Percentiles rank a stretch among this genome's conserved stretches.
These are phyloP conservation scores for Thermothielavioides terrestris DNA, from an alignment of 495 filamentous ascomycete species.

Conservation along the genomic window DNA sequence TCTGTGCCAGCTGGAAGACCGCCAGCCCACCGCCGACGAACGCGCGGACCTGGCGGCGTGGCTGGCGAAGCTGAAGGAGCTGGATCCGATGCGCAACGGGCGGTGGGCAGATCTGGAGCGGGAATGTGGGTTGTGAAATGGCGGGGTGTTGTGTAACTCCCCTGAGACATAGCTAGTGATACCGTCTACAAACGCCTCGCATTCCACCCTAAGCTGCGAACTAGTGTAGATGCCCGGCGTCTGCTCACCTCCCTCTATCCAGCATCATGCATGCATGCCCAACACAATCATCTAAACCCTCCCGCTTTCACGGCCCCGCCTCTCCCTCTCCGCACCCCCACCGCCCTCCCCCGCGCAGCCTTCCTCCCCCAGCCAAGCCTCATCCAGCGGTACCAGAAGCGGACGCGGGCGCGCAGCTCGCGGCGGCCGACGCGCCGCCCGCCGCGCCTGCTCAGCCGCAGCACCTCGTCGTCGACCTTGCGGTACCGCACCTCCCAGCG, in stretches of 20 bases:
- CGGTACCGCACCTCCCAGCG: slow-evolving; percentile 41
- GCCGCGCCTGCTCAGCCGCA: slow-evolving; percentile 11
- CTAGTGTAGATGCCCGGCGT: too few species aligned
- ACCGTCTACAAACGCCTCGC: too few species aligned
- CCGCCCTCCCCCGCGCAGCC: too few species aligned
- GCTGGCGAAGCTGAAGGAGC: slow-evolving; percentile 52
- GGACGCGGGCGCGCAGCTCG: background rate
- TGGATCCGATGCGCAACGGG: slow-evolving; percentile 63
- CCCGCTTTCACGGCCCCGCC: too few species aligned
- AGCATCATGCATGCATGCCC: too few species aligned
- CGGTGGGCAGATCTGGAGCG: slow-evolving; percentile 58
- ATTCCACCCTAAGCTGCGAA: too few species aligned
- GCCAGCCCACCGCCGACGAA: slow-evolving; percentile 28
- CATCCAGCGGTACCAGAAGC: background rate
- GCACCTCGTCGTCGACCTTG: slow-evolving; percentile 30
- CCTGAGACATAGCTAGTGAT: too few species aligned
- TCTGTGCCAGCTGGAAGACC: slow-evolving; percentile 37
- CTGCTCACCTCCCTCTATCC: too few species aligned
- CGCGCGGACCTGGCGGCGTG: slow-evolving; percentile 46
- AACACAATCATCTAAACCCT: too few species aligned
- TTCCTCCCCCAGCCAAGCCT: background rate
- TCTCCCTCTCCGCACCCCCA: too few species aligned
- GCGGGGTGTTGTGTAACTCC: background rate
- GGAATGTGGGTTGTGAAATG: slow-evolving; percentile 18
- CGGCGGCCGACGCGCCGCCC: background rate